Percentiles rank a stretch among this genome's conserved stretches.
phyloP scores from a whole-genome alignment of 352 stramenopile genomes.

The Halophytophthora polymorphica region DNA sequence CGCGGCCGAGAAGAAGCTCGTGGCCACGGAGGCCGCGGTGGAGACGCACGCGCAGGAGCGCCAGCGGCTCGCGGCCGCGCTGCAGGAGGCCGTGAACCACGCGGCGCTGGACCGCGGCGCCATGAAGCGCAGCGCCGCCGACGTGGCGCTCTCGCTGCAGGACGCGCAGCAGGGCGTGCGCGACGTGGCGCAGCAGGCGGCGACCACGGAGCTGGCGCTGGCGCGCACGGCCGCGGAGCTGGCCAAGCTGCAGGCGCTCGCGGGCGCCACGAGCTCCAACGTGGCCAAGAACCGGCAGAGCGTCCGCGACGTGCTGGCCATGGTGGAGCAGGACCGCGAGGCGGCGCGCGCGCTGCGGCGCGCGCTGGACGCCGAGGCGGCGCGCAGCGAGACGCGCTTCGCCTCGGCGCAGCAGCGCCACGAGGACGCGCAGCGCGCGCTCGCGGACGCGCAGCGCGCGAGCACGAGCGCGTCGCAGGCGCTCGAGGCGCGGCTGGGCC shows the following conservation, averaged over 20 bases:
- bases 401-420: slow-evolving; percentile 23
- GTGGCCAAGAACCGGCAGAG: slow-evolving; percentile 44
- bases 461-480: slow-evolving; percentile 27
- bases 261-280: slow-evolving; percentile 32
- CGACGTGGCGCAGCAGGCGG: slow-evolving; percentile 39
- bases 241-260: slow-evolving; percentile 42
- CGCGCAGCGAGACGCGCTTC: slow-evolving; percentile 21
- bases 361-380: slow-evolving; percentile 32
- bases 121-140: slow-evolving; percentile 35
- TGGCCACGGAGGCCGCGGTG: slow-evolving; percentile 23
- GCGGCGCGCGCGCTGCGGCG: slow-evolving; percentile 18
- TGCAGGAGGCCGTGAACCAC: slow-evolving; percentile 27
- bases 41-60: slow-evolving; percentile 49
- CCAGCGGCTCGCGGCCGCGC: slow-evolving; percentile 22
- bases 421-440: slow-evolving; percentile 24
- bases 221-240: slow-evolving; percentile 43
- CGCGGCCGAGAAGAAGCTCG: slow-evolving; percentile 43
- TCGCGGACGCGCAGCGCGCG: slow-evolving; percentile 19
- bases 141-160: slow-evolving; percentile 38
- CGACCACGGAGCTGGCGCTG: slow-evolving; percentile 40
- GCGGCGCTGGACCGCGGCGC: slow-evolving; percentile 31
- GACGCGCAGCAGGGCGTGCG: slow-evolving; percentile 48
- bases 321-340: slow-evolving; percentile 34
- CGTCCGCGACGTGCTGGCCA: slow-evolving; percentile 29
- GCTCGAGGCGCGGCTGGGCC: slow-evolving; percentile 37